Evolutionary conservation across 2,329 filamentous ascomycete species (phyloP), one percentile per base, ranked within the genome.

Genomic region (Aspergillus alliaceus): DNA sequence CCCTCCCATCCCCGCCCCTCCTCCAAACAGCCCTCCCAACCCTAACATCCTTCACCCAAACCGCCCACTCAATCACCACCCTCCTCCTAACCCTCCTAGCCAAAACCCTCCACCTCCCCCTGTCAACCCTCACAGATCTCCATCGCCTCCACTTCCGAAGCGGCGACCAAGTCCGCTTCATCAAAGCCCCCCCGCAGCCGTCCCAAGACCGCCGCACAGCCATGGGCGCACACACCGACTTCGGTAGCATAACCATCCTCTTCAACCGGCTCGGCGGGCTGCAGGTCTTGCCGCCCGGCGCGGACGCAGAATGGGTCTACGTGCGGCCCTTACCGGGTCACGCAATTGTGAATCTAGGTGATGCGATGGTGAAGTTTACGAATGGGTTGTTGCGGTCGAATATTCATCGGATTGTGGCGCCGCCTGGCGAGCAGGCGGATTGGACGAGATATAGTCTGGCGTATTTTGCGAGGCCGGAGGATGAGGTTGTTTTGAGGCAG

Each of bases 221-320:
- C 2, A 64, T 83, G 22, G 80, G 80, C 22, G 80, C 81, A 55
- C 83, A 86, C 64, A 84, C 82, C 2, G 83, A 85, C 61, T 84
- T 84, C 60, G 83, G 82, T 46, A 80, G 75, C 51, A 73, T 85
- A 6, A 85, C 83, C 0, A 69, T 85, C 5, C 75, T 86, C 2
- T 83, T 85, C 69, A 85, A 84, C 68, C 75, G 80, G 0, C 67
- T 85, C 2, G 82, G 82, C 0, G 83, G 83, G 0, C 72, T 85
- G 7, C 83, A 85, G 64, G 79, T 85, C 3, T 71, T 80, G 3
- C 75, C 78, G 0, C 80, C 80, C 0, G 69, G 69, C 0, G 61
- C 63, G 4, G 72, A 73, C 53, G 71, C 70, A 9, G 67, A 76
- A 27, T 86, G 83, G 83, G 70, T 74, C 15, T 85, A 82, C 59